Evolutionary conservation across 2,329 filamentous ascomycete genomes (phyloP).

Genomic region (Elsinoe australis): DNA sequence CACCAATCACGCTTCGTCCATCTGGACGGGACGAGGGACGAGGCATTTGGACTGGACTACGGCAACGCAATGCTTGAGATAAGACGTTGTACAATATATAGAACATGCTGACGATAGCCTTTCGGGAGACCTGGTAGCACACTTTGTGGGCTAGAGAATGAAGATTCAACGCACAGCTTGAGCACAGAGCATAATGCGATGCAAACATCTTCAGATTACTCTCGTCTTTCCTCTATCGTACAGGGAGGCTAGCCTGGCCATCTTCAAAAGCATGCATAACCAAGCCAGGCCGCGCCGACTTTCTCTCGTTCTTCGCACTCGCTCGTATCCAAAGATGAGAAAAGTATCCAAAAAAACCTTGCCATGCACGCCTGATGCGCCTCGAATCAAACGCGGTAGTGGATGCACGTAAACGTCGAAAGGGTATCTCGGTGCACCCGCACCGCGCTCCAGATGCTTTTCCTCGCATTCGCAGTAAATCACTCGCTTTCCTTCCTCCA

Average conservation of each 20-base stretch:
- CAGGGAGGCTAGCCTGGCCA: not conserved
- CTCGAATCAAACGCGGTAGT: constrained; percentile 8
- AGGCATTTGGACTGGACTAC: too few species aligned
- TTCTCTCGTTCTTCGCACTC: not conserved
- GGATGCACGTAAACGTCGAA: constrained; percentile 10
- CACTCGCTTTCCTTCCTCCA: not conserved
- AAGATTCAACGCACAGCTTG: too few species aligned
- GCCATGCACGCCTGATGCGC: constrained; percentile 6
- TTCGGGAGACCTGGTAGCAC: too few species aligned
- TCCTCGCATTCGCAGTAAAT: not conserved
- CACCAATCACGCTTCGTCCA: too few species aligned
- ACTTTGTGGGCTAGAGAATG: too few species aligned
- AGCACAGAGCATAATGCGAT: too few species aligned
- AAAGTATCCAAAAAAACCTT: constrained; percentile 11
- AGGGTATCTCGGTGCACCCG: constrained; percentile 15
- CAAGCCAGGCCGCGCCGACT: not conserved
- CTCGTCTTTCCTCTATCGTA: not conserved
- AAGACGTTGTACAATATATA: too few species aligned
- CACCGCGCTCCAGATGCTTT: constrained; percentile 10
- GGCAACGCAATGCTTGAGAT: too few species aligned
- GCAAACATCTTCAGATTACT: too few species aligned
- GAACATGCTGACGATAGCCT: too few species aligned
- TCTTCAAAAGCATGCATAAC: not conserved
- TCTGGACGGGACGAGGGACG: too few species aligned
- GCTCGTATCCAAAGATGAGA: constrained; percentile 15